Base-by-base conservation (phyloP, 805 yeast species). In the Barnettozyma botsteinii region DNA sequence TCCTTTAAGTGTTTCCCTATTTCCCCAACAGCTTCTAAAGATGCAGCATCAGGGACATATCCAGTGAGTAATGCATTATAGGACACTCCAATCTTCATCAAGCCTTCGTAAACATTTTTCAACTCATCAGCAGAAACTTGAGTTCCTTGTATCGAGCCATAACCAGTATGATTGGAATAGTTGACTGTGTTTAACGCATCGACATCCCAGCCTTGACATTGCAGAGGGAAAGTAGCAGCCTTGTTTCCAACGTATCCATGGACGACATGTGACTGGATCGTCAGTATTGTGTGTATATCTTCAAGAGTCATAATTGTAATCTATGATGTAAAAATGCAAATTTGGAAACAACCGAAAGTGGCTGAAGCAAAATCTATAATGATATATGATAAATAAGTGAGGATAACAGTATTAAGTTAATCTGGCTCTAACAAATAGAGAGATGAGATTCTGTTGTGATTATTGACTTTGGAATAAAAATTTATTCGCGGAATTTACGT, bases 241-340 rank as follows among this genome's bases (percentile, higher is more conserved):
- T 77, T 73, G 48, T 79, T 79, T 0, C 87, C 87, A 26, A 81
- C 87, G 48, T 79, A 80, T 2, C 87, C 87, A 55, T 80, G 86
- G 7, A 72, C 80, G 12, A 80, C 86, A 55, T 81, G 86, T 6
- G 85, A 79, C 59, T 78, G 85, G 4, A 79, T 66, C 0, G 81
- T 72, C 6, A 79, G 62, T 0, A 76, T 25, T 9, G 28, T 35
- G 19, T 45, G 38, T 4, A 37, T 23, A 7, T 31, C 40, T 23
- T 37, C 46, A 4, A 42, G 25, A 6, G 31, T n/a, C 46, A 43
- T 39, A 20, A 27, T 27, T n/a, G n/a, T n/a, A n/a, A n/a, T n/a
- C n/a, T n/a, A n/a, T n/a, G n/a, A n/a, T n/a, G n/a, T n/a, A n/a
- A n/a, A n/a, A n/a, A n/a, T n/a, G n/a, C n/a, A n/a, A n/a, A n/a